These are phyloP conservation scores for Laetiporus sulphureus DNA, from an alignment of 1,284 basidiomycete species.

Conservation along the genomic window DNA sequence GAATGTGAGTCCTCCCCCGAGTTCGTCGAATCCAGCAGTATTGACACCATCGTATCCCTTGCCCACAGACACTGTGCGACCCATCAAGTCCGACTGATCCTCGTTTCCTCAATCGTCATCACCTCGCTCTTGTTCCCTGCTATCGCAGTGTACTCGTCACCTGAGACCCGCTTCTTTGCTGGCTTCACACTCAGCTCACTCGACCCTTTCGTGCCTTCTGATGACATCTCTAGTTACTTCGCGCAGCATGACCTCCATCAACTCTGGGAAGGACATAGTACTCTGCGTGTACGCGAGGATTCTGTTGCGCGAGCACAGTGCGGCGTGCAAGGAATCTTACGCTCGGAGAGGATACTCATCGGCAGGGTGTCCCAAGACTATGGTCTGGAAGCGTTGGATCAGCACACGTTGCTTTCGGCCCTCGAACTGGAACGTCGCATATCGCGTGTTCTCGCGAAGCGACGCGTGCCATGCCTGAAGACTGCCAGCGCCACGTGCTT, in stretches of 20 bases:
- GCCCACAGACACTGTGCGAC: constrained; percentile 70
- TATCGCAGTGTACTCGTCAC: constrained; percentile 76
- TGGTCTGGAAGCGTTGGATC: constrained; percentile 50
- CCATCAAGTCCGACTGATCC: constrained; percentile 89
- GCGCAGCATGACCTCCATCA: constrained; percentile 58
- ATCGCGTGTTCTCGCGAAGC: constrained; percentile 34
- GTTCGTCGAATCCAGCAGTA: constrained; percentile 4
- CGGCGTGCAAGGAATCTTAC: constrained; percentile 63
- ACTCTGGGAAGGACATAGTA: constrained; percentile 58
- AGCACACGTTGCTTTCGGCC: constrained; percentile 53
- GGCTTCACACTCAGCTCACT: constrained; percentile 49
- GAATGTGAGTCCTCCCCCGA: constrained; percentile 51
- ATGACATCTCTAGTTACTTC: constrained; percentile 42
- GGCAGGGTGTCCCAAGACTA: constrained; percentile 46
- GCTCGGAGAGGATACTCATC: constrained; percentile 73
- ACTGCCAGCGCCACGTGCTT: constrained; percentile 49
- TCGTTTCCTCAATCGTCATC: constrained; percentile 92
- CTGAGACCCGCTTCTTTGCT: constrained; percentile 57
- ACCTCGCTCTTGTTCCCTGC: constrained; percentile 94
- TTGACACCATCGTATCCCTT: constrained; percentile 3
- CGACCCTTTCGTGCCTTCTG: constrained; percentile 51
- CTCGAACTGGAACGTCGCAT: constrained; percentile 58
- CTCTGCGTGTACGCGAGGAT: constrained; percentile 60
- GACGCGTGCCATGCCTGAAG: constrained; percentile 45
- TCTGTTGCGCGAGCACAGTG: constrained; percentile 69